A percentile compares a stretch with the other conserved stretches of the same genome.
Conservation (phyloP, 2,329 filamentous ascomycete species). For the Microcyclosporella mali region DNA sequence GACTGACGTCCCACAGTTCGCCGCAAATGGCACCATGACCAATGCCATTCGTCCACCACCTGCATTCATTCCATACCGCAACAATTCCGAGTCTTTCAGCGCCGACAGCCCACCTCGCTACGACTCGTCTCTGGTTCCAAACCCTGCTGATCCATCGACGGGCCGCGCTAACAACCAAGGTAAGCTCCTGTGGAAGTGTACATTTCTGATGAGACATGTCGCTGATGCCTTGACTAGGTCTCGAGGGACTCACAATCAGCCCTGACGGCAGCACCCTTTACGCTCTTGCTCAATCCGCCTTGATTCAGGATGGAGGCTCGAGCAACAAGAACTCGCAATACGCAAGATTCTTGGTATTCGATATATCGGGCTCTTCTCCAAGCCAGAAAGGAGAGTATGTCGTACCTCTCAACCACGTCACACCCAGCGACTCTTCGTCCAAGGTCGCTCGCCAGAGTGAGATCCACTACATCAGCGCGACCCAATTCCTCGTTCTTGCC, state of each 20-base stretch:
- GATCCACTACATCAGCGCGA: slow-evolving; percentile 56
- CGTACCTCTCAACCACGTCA: slow-evolving; percentile 46
- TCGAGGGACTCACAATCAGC: slow-evolving; percentile 62
- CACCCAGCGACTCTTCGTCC: slow-evolving; percentile 49
- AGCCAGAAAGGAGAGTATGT: slow-evolving; percentile 49
- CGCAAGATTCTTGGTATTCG: slow-evolving; percentile 59
- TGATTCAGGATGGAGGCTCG: slow-evolving; percentile 56
- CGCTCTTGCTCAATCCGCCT: slow-evolving; percentile 59
- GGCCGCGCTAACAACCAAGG: slow-evolving; percentile 67
- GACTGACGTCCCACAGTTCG: slow-evolving; percentile 38
- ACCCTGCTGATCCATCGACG: slow-evolving; percentile 52
- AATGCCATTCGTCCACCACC: slow-evolving; percentile 59
- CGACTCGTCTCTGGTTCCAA: slow-evolving; percentile 42
- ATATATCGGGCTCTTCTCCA: slow-evolving; percentile 42
- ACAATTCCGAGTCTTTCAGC: slow-evolving; percentile 55
- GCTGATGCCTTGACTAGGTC: slow-evolving; percentile 32
- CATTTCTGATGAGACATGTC: no score
- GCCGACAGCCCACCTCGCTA: slow-evolving; percentile 60
- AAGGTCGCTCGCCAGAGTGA: slow-evolving; percentile 62
- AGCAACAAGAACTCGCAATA: slow-evolving; percentile 51
- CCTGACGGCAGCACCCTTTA: slow-evolving; percentile 59
- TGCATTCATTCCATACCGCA: slow-evolving; percentile 59
- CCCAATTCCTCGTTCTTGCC: slow-evolving; percentile 61
- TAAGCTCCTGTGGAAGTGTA: no score
- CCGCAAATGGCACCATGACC: slow-evolving; percentile 52